Evolutionary conservation across 1,139 yeast species (phyloP).

Genomic region (Meyerozyma smithsonii): DNA sequence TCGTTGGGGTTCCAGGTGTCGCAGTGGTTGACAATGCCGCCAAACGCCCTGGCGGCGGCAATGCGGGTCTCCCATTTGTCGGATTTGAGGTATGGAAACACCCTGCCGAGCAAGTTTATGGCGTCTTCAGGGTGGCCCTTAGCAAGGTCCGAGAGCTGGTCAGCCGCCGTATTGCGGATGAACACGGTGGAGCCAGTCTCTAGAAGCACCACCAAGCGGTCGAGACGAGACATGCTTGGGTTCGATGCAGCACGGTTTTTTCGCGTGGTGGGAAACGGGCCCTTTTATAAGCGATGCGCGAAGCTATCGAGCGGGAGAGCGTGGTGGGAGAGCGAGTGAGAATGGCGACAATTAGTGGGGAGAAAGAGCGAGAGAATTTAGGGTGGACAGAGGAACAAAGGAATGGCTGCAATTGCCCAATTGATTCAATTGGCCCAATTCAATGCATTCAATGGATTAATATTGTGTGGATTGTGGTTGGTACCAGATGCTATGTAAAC

Average conservation of each 20-base stretch:
- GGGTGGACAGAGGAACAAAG: neutral
- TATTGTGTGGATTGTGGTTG: too few relatives aligned
- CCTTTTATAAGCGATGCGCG: neutral
- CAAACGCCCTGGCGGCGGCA: slow-evolving; percentile 92
- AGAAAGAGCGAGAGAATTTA: neutral
- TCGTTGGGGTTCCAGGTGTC: slow-evolving; percentile 80
- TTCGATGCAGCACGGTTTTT: neutral
- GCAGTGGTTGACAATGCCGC: slow-evolving; percentile 83
- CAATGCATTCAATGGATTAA: too few relatives aligned
- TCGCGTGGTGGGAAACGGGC: neutral
- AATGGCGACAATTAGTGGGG: neutral
- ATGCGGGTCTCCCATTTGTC: slow-evolving; percentile 94
- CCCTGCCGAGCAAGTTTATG: slow-evolving; percentile 76
- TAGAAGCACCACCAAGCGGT: slow-evolving; percentile 69
- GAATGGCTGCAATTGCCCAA: too few relatives aligned
- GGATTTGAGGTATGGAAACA: slow-evolving; percentile 81
- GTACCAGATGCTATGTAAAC: slow-evolving; percentile 23
- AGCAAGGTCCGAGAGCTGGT: slow-evolving; percentile 91
- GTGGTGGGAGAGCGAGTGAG: neutral
- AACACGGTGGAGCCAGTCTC: slow-evolving; percentile 96
- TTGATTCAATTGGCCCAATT: too few relatives aligned
- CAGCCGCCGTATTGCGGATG: slow-evolving; percentile 95
- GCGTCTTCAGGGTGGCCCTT: slow-evolving; percentile 94
- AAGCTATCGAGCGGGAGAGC: neutral
- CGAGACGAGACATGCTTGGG: slow-evolving; percentile 46